Conservation (phyloP, 345 rosid genomes). For the Streptanthus diversifolius region DNA sequence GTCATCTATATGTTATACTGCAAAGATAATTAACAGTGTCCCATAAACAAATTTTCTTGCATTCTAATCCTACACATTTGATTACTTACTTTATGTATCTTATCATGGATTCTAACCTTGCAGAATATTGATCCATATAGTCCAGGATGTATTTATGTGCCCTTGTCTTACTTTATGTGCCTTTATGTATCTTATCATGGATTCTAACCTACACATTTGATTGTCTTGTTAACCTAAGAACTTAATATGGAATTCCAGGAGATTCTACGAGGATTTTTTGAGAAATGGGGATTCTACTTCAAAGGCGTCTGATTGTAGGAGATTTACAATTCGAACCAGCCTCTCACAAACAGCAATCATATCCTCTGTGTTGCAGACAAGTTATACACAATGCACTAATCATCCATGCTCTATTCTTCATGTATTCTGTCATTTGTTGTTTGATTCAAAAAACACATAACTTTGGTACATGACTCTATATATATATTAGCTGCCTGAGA, state of each 20-base stretch:
- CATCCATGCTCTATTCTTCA: neutral
- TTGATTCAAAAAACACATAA: neutral
- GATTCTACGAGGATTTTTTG: neutral
- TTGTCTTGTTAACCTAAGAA: neutral
- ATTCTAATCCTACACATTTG: too few species aligned
- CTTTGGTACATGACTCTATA: neutral
- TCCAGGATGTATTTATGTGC: too few species aligned
- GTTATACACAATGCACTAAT: neutral
- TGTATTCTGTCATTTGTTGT: neutral
- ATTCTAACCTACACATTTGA: too few species aligned
- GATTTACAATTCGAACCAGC: slow-evolving; percentile 53
- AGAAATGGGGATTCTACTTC: neutral
- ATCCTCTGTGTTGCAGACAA: neutral
- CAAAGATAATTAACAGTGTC: neutral
- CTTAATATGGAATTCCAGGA: neutral
- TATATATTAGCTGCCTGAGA: neutral
- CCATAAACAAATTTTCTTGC: too few species aligned
- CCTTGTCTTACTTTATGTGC: too few species aligned
- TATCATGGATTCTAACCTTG: too few species aligned
- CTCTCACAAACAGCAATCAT: slow-evolving; percentile 49
- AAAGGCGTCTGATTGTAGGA: slow-evolving; percentile 48
- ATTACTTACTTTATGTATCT: neutral
- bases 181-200: neutral
- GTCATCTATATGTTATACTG: neutral
- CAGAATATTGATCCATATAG: too few species aligned